Conservation (phyloP, 345 rosid genomes). For the Gynandropsis gynandra region DNA sequence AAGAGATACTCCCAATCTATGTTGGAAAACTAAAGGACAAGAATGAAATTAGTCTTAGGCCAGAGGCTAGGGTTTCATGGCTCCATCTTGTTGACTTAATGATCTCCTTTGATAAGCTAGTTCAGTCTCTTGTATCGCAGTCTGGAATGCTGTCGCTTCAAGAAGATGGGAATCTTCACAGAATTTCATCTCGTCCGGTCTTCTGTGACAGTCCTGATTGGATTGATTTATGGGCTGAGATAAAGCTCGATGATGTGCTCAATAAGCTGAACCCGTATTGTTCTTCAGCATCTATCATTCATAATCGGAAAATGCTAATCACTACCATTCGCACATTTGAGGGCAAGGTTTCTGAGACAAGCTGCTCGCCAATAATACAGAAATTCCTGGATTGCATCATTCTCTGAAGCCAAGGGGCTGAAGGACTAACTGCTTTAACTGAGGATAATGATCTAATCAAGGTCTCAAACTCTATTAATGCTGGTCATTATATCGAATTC, state of each 20-base stretch:
- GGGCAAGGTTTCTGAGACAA: conserved; percentile 69
- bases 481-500: conserved; percentile 55
- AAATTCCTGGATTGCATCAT: conserved; percentile 59
- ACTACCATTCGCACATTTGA: conserved; percentile 45
- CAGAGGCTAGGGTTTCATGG: conserved; percentile 66
- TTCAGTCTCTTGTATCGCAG: conserved; percentile 63
- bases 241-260: conserved; percentile 59
- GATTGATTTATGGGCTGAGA: conserved; percentile 87
- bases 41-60: conserved; percentile 26
- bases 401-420: conserved; percentile 87
- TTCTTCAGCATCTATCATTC: conserved; percentile 49
- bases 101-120: conserved; percentile 74
- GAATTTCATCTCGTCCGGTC: conserved; percentile 69
- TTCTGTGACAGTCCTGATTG: conserved; percentile 90
- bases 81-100: conserved; percentile 88
- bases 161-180: conserved; percentile 59
- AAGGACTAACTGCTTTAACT: conserved; percentile 83
- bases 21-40: conserved; percentile 53
- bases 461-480: conserved; percentile 66
- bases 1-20: conserved; percentile 67
- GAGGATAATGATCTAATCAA: conserved; percentile 71
- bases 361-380: conserved; percentile 53
- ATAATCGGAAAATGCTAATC: conserved; percentile 62
- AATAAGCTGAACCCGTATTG: conserved; percentile 52
- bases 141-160: conserved; percentile 73